These are phyloP conservation scores for Yamadazyma philogaea DNA, from an alignment of 805 yeast genomes.

Conservation along the genomic window DNA sequence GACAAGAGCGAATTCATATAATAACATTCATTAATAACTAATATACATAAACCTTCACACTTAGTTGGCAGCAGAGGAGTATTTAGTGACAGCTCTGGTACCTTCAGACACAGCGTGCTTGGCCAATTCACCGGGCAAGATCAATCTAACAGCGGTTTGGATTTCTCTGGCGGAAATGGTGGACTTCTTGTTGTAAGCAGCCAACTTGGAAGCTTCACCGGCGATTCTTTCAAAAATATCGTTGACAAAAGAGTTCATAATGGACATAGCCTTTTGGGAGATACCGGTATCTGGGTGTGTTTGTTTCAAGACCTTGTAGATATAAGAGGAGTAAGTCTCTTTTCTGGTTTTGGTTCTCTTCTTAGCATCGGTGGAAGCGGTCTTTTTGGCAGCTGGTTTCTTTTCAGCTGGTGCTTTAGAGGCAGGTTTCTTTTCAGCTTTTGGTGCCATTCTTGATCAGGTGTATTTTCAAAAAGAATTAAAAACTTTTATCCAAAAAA, in stretches of 20 bases:
- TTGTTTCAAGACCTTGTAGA: conserved; percentile 97
- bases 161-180: conserved; percentile 98
- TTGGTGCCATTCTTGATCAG: conserved; percentile 54
- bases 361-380: conserved; percentile 75
- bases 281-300: conserved; percentile 99
- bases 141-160: conserved; percentile 97
- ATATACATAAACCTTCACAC: conserved; percentile 10
- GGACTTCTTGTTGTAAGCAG: conserved; percentile 98
- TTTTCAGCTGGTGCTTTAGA: conserved; percentile 97
- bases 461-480: conserved; percentile 3
- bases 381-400: conserved; percentile 88
- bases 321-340: conserved; percentile 97
- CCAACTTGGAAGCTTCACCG: conserved; percentile 95
- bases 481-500: conserved; percentile 5
- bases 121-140: conserved; percentile 97
- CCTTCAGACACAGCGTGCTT: conserved; percentile 99
- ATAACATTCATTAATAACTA: conserved; percentile 14
- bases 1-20: conserved; percentile 8
- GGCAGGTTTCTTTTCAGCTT: conserved; percentile 73
- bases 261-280: conserved; percentile 97
- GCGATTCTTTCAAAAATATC: conserved; percentile 98
- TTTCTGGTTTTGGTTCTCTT: conserved; percentile 94
- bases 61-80: conserved; percentile 64
- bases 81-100: conserved; percentile 96
- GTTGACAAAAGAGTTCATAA: conserved; percentile 97